phyloP scores from a whole-genome alignment of 371 early-diverging fungal genomes.

The Mortierella sp. region DNA sequence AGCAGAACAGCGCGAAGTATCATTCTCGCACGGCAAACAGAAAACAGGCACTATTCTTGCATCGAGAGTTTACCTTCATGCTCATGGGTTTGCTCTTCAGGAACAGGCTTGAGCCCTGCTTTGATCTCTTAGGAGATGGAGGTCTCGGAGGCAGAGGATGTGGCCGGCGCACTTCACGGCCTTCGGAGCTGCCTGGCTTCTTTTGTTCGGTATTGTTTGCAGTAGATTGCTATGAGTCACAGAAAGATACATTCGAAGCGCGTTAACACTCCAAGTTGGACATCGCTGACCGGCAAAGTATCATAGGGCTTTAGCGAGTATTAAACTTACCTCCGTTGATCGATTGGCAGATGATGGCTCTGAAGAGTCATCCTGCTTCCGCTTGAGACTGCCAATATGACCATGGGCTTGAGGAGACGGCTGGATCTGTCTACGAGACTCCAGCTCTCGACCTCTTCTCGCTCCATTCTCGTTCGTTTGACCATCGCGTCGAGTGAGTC shows the following conservation, averaged over 20 bases:
- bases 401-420: no score
- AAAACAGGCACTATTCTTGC: no score
- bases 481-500: not conserved
- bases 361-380: slow-evolving; percentile 13
- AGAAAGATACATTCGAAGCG: no score
- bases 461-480: not conserved
- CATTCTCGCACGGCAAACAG: no score
- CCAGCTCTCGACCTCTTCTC: no score
- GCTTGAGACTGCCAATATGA: not conserved
- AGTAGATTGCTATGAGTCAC: no score
- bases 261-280: no score
- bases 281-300: no score
- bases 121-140: slow-evolving; percentile 33
- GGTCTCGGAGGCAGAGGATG: slow-evolving; percentile 8
- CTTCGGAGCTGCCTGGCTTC: no score
- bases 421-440: no score
- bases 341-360: not conserved
- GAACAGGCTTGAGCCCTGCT: slow-evolving; percentile 31
- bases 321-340: not conserved
- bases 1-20: not conserved
- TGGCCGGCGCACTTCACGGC: not conserved
- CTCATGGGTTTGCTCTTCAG: slow-evolving; percentile 40
- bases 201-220: no score
- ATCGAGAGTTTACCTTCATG: slow-evolving; percentile 32
- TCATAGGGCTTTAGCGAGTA: not conserved